Evolutionary conservation across 805 yeast genomes (phyloP).

Genomic region (Diddensiella santjacobensis): DNA sequence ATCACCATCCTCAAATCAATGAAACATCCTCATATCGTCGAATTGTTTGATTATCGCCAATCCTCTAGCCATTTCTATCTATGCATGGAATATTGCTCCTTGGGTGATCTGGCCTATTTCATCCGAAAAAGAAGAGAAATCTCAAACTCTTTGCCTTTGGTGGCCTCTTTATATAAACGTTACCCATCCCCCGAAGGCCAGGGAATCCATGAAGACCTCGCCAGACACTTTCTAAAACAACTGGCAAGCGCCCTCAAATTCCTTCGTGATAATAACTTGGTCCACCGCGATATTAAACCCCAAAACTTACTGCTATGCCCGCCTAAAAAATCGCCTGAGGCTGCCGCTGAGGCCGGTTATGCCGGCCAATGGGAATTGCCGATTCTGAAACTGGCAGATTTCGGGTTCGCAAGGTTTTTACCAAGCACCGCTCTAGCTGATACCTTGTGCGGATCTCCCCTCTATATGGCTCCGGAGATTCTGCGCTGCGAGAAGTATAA

Average conservation of each 20-base stretch:
- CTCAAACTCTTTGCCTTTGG: slow-evolving; percentile 69
- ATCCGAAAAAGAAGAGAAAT: slow-evolving; percentile 74
- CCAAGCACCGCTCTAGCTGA: slow-evolving; percentile 95
- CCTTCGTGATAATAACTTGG: slow-evolving; percentile 75
- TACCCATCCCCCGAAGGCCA: slow-evolving; percentile 77
- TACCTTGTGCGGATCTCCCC: slow-evolving; percentile 94
- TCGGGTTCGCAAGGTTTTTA: slow-evolving; percentile 93
- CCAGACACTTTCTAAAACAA: slow-evolving; percentile 82
- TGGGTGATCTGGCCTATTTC: slow-evolving; percentile 89
- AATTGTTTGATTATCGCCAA: slow-evolving; percentile 75
- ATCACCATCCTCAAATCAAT: slow-evolving; percentile 82
- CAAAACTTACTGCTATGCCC: slow-evolving; percentile 80
- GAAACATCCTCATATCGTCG: slow-evolving; percentile 91
- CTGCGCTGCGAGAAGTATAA: slow-evolving; percentile 90
- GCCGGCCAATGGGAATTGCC: slow-evolving; percentile 89
- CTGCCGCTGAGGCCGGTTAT: slow-evolving; percentile 53
- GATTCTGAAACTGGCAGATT: slow-evolving; percentile 88
- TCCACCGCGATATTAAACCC: slow-evolving; percentile 94
- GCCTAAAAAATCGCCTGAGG: slow-evolving; percentile 62
- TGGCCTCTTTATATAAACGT: slow-evolving; percentile 67
- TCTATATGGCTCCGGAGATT: slow-evolving; percentile 98
- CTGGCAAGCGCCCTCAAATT: slow-evolving; percentile 80
- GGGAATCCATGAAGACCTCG: slow-evolving; percentile 76
- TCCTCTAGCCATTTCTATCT: slow-evolving; percentile 74
- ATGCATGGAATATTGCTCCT: slow-evolving; percentile 93